Evolutionary conservation across 1,139 yeast genomes (phyloP), one percentile per base, ranked within the genome.

Genomic region (Suhomyces chickasaworum): DNA sequence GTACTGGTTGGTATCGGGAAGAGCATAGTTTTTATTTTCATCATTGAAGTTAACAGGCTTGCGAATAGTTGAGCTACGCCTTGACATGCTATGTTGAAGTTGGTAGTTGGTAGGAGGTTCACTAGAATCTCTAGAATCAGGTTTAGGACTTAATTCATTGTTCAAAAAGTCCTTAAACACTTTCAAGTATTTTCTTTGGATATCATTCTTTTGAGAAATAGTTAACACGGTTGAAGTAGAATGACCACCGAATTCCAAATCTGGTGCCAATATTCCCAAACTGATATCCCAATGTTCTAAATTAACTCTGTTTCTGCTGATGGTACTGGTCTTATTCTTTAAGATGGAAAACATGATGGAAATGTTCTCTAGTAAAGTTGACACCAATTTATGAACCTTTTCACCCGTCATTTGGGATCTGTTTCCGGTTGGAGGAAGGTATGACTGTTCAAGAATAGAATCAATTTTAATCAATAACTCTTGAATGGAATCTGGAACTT

Each of bases 401-500:
- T 50, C 51, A 23, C 59, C 57, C 13, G 47, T 39, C 23, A 44
- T 37, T n/a, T 40, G 36, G 5, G 34, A 16, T 9, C 34, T 40
- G 22, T 23, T 29, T 13, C 55, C 58, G 9, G 61, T 52, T 30
- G 55, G 57, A 4, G 51, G 13, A 13, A 47, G 54, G 38, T 55
- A 58, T 10, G 65, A 52, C 16, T 53, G 51, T 27, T 65, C 69
- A 47, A 71, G 58, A 10, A 65, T 61, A 16, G 66, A 58, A 45
- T 72, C 74, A 16, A 76, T 63, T 48, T 73, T 73, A 27, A 70
- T 50, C 44, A 78, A 65, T 12, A 83, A 66, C 42, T 83, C 90
- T 29, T 77, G 75, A 30, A 86, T 71, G 64, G 89, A 81, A 59
- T 88, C 96, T n/a, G 85, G 77, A 16, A 86, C 79, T 59, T 89